Conservation (phyloP, 306 rosid species). For the barrel medic (Medicago truncatula) region DNA sequence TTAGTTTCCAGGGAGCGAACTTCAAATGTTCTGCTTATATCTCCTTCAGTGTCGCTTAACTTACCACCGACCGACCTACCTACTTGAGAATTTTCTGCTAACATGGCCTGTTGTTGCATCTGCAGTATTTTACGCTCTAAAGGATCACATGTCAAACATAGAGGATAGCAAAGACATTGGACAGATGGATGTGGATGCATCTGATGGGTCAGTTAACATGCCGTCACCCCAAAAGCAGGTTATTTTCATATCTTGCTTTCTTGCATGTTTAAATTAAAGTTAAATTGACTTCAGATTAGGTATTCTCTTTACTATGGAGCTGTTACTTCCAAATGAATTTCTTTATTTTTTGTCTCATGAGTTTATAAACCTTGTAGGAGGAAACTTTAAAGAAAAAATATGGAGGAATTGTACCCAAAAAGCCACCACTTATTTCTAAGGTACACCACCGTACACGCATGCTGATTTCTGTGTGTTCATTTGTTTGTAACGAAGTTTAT, state of each 20-base stretch:
- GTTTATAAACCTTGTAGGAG: conserved; percentile 62
- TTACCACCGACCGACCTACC: background rate
- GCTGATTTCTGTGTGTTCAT: conserved; percentile 19
- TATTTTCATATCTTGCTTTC: conserved; percentile 30
- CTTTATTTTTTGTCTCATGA: conserved; percentile 37
- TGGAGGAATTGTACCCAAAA: conserved; percentile 90
- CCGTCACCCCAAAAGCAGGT: conserved; percentile 74
- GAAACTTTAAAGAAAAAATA: conserved; percentile 83
- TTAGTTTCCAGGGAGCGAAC: background rate
- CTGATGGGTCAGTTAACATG: conserved; percentile 51
- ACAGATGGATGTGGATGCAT: conserved; percentile 55
- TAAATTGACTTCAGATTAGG: conserved; percentile 11
- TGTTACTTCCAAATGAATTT: conserved; percentile 8
- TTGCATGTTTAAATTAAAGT: conserved; percentile 19
- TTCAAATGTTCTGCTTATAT: background rate
- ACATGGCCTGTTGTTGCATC: conserved; percentile 43
- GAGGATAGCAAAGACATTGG: conserved; percentile 65
- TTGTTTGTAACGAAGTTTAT: conserved; percentile 1
- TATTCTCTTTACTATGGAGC: conserved; percentile 21
- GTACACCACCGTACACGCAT: conserved; percentile 38
- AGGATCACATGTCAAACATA: conserved; percentile 56
- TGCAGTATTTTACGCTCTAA: conserved; percentile 45
- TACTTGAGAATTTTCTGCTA: conserved; percentile 29
- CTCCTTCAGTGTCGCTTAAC: background rate
- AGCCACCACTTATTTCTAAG: conserved; percentile 92